A percentile compares a stretch with the other conserved stretches of the same genome.
Conservation (phyloP, 148 eudicot species). For the Heliamphora exappendiculata region DNA sequence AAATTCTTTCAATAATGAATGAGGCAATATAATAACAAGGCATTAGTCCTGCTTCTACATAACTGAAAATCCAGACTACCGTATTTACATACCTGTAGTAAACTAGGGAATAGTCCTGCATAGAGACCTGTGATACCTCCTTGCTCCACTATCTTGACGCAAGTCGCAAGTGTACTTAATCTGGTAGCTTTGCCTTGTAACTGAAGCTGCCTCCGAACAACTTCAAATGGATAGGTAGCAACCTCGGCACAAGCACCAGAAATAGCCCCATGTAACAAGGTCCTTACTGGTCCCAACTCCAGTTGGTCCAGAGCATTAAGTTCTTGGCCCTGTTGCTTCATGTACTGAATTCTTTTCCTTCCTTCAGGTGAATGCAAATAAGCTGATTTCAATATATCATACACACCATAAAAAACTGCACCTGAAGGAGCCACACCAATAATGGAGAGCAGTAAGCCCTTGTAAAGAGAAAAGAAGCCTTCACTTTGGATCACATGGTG, state of each 20-base stretch:
- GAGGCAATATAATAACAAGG: background rate
- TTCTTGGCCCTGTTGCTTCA: conserved; percentile 48
- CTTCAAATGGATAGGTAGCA: conserved; percentile 68
- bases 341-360: conserved; percentile 35
- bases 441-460: conserved; percentile 59
- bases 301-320: conserved; percentile 46
- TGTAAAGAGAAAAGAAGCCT: conserved; percentile 64
- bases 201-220: conserved; percentile 58
- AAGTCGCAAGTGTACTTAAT: conserved; percentile 47
- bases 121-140: conserved; percentile 60
- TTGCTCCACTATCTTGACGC: conserved; percentile 42
- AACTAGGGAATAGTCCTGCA: conserved; percentile 64
- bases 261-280: conserved; percentile 58
- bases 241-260: conserved; percentile 76
- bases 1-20: background rate
- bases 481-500: conserved; percentile 48
- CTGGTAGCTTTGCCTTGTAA: conserved; percentile 41
- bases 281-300: conserved; percentile 54
- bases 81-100: conserved; percentile 45
- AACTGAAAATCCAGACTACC: background rate
- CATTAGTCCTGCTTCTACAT: background rate
- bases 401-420: conserved; percentile 66
- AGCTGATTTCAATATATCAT: conserved; percentile 52
- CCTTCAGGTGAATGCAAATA: conserved; percentile 59
- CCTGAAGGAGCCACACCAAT: conserved; percentile 62